A percentile compares a stretch with the other conserved stretches of the same genome.
phyloP scores from a whole-genome alignment of 495 filamentous ascomycete genomes.

The Podospora appendiculata region DNA sequence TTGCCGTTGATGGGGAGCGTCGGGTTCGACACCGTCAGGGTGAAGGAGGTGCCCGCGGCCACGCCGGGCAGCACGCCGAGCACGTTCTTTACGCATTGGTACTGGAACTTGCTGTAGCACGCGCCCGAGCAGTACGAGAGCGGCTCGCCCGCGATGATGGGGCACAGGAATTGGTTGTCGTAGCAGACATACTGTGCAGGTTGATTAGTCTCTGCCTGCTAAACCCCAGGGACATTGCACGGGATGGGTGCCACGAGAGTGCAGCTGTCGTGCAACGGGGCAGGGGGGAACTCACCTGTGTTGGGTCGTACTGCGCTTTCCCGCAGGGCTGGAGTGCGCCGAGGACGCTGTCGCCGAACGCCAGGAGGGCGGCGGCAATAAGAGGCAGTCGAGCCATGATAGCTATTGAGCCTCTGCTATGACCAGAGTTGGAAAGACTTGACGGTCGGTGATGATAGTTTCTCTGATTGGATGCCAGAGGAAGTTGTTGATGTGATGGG shows the following conservation, averaged over 20 bases:
- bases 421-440: not conserved
- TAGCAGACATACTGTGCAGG: constrained; percentile 24
- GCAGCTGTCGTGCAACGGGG: not conserved
- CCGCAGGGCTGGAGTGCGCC: constrained; percentile 16
- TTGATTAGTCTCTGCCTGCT: not conserved
- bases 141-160: constrained; percentile 21
- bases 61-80: constrained; percentile 22
- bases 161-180: constrained; percentile 22
- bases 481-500: too few relatives aligned
- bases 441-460: not conserved
- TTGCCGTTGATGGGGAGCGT: constrained; percentile 35
- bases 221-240: too few relatives aligned
- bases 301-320: constrained; percentile 19
- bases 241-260: not conserved
- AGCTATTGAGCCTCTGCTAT: not conserved
- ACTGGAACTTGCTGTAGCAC: constrained; percentile 28
- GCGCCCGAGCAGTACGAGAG: constrained; percentile 23
- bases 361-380: constrained; percentile 10
- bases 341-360: constrained; percentile 4
- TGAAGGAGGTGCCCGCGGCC: constrained; percentile 28
- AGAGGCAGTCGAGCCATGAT: constrained; percentile 13
- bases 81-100: constrained; percentile 31
- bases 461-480: too few relatives aligned
- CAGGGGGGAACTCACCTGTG: constrained; percentile 12
- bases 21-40: constrained; percentile 29